Base-by-base conservation (phyloP, 75 land plant genomes). In the Azolla pinnata region DNA sequence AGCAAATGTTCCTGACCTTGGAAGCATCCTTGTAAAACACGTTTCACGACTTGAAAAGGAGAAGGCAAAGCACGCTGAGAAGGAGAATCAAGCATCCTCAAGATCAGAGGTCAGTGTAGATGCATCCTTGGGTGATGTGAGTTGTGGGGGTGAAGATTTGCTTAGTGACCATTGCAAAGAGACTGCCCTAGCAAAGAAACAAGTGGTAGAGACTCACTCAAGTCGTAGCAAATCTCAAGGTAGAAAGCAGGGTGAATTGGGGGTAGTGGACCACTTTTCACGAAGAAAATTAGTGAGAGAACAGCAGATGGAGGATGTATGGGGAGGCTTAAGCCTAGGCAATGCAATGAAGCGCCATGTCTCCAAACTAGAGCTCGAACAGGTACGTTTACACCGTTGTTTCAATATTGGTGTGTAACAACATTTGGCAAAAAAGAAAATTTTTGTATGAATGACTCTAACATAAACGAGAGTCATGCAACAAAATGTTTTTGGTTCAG, bases 261-360 rank as follows among this genome's bases (percentile, higher is more conserved):
- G n/a, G n/a, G n/a, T n/a, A n/a, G n/a, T n/a, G n/a, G n/a, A n/a
- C n/a, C n/a, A n/a, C n/a, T n/a, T n/a, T n/a, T 31, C 40, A 26
- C 23, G 67, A 34, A 33, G 31, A 29, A 23, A 33, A 55, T 50
- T 38, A 10, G 31, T 63, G 20, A 77, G 83, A 71, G 81, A 76
- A 53, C 75, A 57, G 61, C 87, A 90, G 72, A 27, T 81, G 64
- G 69, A 63, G 63, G 78, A 73, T 44, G 79, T 79, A 35, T 90
- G 97, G 97, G 87, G 85, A 48, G 91, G 91, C 8, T 45, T 83
- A 42, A 75, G 88, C 56, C 72, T 90, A 29, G 91, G 85, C 16
- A 75, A 74, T 54, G 76, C 87, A 25, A 40, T 86, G 27, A 71
- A 33, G 55, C 91, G 79, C 7, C 91, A 79, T 63, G 23, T 83